These are phyloP conservation scores for Sonneratia caseolaris DNA, from an alignment of 345 rosid species.

Conservation along the genomic window DNA sequence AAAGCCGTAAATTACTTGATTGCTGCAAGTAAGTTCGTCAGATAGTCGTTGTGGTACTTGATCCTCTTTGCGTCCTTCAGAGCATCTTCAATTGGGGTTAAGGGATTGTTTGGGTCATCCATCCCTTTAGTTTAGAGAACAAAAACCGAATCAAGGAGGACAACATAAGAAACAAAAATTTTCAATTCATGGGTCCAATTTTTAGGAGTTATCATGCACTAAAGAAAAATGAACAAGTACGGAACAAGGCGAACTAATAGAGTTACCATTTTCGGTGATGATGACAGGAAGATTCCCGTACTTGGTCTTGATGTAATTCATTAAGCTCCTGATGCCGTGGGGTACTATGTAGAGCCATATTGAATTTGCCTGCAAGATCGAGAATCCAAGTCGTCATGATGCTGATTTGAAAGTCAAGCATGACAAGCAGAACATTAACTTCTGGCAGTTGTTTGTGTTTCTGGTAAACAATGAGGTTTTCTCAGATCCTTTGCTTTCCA, in stretches of 20 bases:
- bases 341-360: constrained; percentile 71
- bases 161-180: not conserved
- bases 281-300: constrained; percentile 51
- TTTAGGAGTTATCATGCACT: not conserved
- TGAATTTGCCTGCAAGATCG: constrained; percentile 42
- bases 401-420: not conserved
- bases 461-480: not conserved
- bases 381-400: not conserved
- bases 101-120: constrained; percentile 59
- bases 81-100: constrained; percentile 44
- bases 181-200: not conserved
- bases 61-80: constrained; percentile 74
- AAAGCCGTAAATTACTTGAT: constrained; percentile 36
- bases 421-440: not conserved
- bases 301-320: constrained; percentile 60
- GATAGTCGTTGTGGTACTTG: constrained; percentile 70
- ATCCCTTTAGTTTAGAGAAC: constrained; percentile 42
- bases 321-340: constrained; percentile 47
- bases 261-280: constrained; percentile 56
- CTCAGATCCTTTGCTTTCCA: not conserved
- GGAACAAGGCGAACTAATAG: no score
- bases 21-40: constrained; percentile 64
- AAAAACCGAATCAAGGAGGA: not conserved
- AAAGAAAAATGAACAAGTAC: no score
- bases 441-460: not conserved